Percentiles rank a stretch among this genome's conserved stretches.
Evolutionary conservation across 148 eudicot genomes (phyloP).

Genomic region (Salicornia ramosissima): DNA sequence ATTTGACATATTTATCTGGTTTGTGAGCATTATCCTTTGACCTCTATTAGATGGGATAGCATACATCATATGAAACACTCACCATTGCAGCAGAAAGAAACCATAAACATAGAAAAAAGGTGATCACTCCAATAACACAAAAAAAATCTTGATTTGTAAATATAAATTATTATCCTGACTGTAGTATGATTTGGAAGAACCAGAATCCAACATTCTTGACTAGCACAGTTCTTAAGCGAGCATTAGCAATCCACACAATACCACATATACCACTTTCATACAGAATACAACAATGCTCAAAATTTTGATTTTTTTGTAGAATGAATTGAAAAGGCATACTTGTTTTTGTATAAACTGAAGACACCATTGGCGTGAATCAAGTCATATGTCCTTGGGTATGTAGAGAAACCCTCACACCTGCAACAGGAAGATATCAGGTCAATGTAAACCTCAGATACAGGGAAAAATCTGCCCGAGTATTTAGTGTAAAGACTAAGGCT

Average conservation of each 20-base stretch:
- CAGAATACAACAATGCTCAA: not conserved
- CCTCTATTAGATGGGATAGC: not conserved
- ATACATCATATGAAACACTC: not conserved
- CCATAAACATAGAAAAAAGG: not conserved
- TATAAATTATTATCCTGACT: not conserved
- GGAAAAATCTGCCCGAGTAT: not conserved
- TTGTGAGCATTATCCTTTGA: not conserved
- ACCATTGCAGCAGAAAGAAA: not conserved
- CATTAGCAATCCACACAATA: not conserved
- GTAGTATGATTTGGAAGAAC: not conserved
- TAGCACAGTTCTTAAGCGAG: not conserved
- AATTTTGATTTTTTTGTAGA: too few relatives aligned
- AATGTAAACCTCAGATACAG: not conserved
- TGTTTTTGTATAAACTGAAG: constrained; percentile 80
- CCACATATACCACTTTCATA: not conserved
- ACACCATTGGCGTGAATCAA: constrained; percentile 86
- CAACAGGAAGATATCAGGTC: constrained; percentile 8
- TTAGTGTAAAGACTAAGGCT: not conserved
- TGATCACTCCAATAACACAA: not conserved
- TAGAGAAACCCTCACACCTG: constrained; percentile 94
- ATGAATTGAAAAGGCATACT: constrained; percentile 37
- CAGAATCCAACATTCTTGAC: not conserved
- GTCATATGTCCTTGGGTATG: constrained; percentile 94
- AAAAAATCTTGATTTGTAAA: not conserved
- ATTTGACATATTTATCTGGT: not conserved